A percentile compares a stretch with the other conserved stretches of the same genome.
These are phyloP conservation scores for Neoboletus brunneissimus DNA, from an alignment of 768 basidiomycete genomes.

Conservation along the genomic window DNA sequence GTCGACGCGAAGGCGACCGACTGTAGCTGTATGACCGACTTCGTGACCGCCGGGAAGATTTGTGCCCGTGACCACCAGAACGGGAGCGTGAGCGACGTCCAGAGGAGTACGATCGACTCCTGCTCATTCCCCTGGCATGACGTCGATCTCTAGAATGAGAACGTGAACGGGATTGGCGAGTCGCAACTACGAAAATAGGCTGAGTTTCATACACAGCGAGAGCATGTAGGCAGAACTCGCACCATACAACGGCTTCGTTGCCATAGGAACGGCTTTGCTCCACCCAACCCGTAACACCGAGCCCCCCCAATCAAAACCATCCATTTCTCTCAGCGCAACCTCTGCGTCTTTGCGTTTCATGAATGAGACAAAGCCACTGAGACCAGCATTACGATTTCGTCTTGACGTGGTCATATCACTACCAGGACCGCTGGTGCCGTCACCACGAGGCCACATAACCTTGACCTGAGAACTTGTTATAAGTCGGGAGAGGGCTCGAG, in stretches of 20 bases:
- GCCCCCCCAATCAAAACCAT: slow-evolving; percentile 95
- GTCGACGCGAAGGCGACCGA: slow-evolving; percentile 38
- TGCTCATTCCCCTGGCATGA: slow-evolving; percentile 23
- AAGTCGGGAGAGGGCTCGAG: not conserved
- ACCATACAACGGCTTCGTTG: slow-evolving; percentile 81
- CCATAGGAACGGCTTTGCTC: slow-evolving; percentile 95
- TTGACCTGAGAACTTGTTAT: slow-evolving; percentile 60
- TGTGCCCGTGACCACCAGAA: slow-evolving; percentile 31
- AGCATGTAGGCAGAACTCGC: slow-evolving; percentile 13
- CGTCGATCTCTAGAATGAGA: slow-evolving; percentile 34
- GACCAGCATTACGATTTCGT: slow-evolving; percentile 65
- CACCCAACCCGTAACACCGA: slow-evolving; percentile 85
- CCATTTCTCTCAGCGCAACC: slow-evolving; percentile 80
- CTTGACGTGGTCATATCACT: slow-evolving; percentile 74
- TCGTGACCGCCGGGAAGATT: slow-evolving; percentile 21
- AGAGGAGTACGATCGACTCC: slow-evolving; percentile 26
- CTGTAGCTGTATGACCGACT: slow-evolving; percentile 32
- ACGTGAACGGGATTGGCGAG: slow-evolving; percentile 32
- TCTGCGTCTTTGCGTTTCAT: slow-evolving; percentile 95
- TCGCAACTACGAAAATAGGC: slow-evolving; percentile 13
- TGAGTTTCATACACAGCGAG: not conserved
- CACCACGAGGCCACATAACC: slow-evolving; percentile 98
- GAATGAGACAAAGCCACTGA: slow-evolving; percentile 96
- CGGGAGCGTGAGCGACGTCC: slow-evolving; percentile 31
- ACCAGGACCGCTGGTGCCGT: slow-evolving; percentile 63